These are phyloP conservation scores for Tetracladium maxilliforme DNA, from an alignment of 2,329 filamentous ascomycete genomes.

Conservation along the genomic window DNA sequence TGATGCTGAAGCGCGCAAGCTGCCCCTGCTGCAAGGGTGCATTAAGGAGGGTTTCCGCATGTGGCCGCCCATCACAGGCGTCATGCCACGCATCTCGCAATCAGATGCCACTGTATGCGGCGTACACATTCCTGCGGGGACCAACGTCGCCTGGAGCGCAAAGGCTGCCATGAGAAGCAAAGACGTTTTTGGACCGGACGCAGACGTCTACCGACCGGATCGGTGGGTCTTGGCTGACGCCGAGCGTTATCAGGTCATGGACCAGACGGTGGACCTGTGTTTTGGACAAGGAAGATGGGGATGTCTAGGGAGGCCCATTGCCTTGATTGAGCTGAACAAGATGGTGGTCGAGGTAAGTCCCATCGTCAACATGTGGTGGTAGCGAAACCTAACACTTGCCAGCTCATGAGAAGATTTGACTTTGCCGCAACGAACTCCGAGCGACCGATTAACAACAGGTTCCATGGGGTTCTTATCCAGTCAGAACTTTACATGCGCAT, in stretches of 20 bases:
- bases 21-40: conserved; percentile 16
- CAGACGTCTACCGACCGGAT: conserved; percentile 52
- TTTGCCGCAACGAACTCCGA: no score
- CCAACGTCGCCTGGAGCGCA: conserved; percentile 59
- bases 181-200: conserved; percentile 54
- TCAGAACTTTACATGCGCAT: no score
- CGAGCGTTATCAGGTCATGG: no score
- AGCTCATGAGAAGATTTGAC: conserved; percentile 17
- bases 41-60: conserved; percentile 31
- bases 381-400: conserved; percentile 7
- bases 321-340: no score
- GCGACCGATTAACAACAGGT: no score
- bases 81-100: conserved; percentile 7
- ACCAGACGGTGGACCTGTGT: no score
- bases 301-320: no score
- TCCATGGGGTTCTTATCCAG: no score
- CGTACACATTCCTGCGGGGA: conserved; percentile 48
- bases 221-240: no score
- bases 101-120: conserved; percentile 52
- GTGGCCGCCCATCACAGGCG: conserved; percentile 13
- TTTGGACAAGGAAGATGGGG: no score
- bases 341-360: no score
- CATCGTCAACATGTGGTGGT: conserved; percentile 17
- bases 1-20: conserved; percentile 3
- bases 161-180: conserved; percentile 60